These are phyloP conservation scores for Phaseolus coccineus DNA, from an alignment of 331 rosid species.

Conservation along the genomic window DNA sequence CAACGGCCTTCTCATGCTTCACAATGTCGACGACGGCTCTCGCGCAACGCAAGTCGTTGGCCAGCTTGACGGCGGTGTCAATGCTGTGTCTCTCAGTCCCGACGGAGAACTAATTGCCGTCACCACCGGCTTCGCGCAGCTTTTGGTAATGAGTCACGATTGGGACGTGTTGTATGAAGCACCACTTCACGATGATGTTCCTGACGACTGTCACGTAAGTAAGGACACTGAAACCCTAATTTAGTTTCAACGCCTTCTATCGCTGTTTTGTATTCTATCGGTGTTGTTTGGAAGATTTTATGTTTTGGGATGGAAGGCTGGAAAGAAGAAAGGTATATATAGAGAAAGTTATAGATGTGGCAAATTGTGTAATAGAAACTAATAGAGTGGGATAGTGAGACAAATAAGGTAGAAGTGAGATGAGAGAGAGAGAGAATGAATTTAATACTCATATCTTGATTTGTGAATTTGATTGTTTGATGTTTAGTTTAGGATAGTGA, in stretches of 20 bases:
- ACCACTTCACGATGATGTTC: slow-evolving; percentile 54
- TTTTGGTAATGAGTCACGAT: slow-evolving; percentile 87
- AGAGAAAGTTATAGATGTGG: not conserved
- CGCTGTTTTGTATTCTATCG: not conserved
- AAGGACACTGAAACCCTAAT: slow-evolving; percentile 71
- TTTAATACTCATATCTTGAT: not conserved
- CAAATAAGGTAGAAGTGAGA: not conserved
- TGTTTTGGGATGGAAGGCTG: not conserved
- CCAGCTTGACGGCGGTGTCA: slow-evolving; percentile 85
- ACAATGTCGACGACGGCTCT: slow-evolving; percentile 58
- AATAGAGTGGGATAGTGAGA: not conserved
- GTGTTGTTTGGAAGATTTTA: not conserved
- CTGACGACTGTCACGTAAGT: slow-evolving; percentile 70
- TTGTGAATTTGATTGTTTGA: not conserved
- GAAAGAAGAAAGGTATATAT: not conserved
- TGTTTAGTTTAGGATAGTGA: slow-evolving; percentile 20
- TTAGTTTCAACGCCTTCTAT: not conserved
- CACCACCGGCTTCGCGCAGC: slow-evolving; percentile 67
- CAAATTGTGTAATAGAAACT: not conserved
- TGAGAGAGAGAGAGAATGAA: not conserved
- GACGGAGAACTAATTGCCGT: slow-evolving; percentile 86
- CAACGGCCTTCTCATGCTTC: slow-evolving; percentile 69
- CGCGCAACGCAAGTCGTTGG: slow-evolving; percentile 75
- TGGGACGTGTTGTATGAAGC: slow-evolving; percentile 93
- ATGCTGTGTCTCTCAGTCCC: slow-evolving; percentile 87